Percentiles rank a stretch among this genome's conserved stretches.
Evolutionary conservation across 192 early-diverging fungal species (phyloP).

Genomic region (Podochytrium sp.): DNA sequence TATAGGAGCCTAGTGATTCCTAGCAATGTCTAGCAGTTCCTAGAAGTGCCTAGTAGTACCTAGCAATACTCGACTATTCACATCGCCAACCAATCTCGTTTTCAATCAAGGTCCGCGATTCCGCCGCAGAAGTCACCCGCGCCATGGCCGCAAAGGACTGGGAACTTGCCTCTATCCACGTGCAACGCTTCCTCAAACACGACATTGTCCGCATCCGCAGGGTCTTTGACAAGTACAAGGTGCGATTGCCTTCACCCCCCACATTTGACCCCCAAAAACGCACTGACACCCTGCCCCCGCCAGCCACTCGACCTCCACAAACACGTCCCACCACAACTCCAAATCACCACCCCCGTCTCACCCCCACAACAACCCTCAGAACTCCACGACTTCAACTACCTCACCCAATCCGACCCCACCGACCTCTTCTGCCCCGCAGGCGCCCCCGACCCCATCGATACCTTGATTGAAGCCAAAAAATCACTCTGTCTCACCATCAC

Average conservation of each 20-base stretch:
- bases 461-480: constrained; percentile 61
- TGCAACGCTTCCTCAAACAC: constrained; percentile 64
- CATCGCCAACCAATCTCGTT: no score
- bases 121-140: constrained; percentile 66
- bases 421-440: constrained; percentile 13
- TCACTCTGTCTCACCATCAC: constrained; percentile 74
- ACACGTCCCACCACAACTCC: constrained; percentile 2
- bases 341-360: constrained; percentile 30
- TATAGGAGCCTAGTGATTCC: not conserved
- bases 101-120: constrained; percentile 40
- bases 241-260: no score
- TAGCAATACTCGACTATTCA: no score
- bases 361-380: not conserved
- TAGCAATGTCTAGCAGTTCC: no score
- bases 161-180: constrained; percentile 69
- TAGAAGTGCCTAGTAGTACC: not conserved
- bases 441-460: constrained; percentile 46
- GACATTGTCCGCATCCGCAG: constrained; percentile 63
- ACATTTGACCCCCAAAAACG: no score
- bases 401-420: not conserved
- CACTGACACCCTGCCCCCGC: no score
- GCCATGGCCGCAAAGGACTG: constrained; percentile 66
- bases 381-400: not conserved
- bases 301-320: constrained; percentile 32
- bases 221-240: constrained; percentile 62